Base-by-base conservation (phyloP, 2,329 filamentous ascomycete genomes). In the Penicillium sp. region DNA sequence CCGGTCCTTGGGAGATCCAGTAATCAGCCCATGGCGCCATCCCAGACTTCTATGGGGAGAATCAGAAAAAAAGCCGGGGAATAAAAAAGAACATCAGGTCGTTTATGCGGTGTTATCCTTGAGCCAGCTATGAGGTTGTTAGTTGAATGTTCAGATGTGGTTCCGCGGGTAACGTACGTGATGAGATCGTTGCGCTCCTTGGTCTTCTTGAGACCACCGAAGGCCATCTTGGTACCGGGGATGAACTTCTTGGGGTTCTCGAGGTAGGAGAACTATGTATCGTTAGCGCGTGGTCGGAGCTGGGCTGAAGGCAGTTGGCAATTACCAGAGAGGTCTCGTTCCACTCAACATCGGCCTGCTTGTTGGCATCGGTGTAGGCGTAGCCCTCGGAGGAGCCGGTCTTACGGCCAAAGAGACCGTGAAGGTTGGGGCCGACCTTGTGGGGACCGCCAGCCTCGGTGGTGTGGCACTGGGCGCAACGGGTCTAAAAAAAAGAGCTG, bases 161-260 rank as follows among this genome's bases (percentile, higher is more conserved):
- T 5, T 22, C 22, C 7, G n/a, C 22, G 37, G 31, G 19, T 19
- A 61, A 85, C 88, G 72, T 89, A 93, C 88, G 91, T 91, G 86
- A 99, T 96, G 73, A 99, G 84, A 80, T 99, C 93, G 79, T 97
- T 96, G 78, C 94, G 87, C 84, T 97, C 94, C 90, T 97, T 97
- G 76, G 87, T 86, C 90, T 99, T 99, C 92, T 99, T 99, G 75
- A 99, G 86, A 79, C 94, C 94, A 82, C 94, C 94, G 77, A 97
- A 99, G 72, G 94, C 94, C 94, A 99, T 99, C 91, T 97, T 99
- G 83, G 94, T 99, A 70, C 94, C 94, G 69, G 94, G 94, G 66
- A 99, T 97, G 87, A 92, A 99, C 86, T 97, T 97, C 89, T 99
- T 99, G 82, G 94, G 94, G 89, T 97, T 97, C 87, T 99, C 94